These are phyloP conservation scores for Trametes cubensis DNA, from an alignment of 768 basidiomycete genomes.

Conservation along the genomic window DNA sequence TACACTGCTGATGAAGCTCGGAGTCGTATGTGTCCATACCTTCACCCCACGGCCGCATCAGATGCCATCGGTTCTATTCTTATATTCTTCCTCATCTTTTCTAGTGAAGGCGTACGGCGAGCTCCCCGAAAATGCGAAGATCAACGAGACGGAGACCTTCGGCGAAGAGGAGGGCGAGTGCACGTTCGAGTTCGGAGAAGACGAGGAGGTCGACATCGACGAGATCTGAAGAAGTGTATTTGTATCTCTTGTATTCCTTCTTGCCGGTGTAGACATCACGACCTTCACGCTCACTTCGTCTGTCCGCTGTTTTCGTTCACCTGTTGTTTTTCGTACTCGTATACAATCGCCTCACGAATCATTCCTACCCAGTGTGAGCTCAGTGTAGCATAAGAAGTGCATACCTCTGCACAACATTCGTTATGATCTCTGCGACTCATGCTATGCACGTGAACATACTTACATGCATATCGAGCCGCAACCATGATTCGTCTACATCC, in stretches of 20 bases:
- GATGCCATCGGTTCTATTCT: neutral
- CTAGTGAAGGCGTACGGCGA: slow-evolving; percentile 97
- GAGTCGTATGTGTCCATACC: slow-evolving; percentile 52
- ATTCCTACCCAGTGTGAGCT: no score
- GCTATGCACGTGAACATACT: no score
- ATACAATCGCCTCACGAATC: no score
- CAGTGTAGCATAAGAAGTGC: no score
- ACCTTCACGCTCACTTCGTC: neutral
- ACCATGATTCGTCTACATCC: no score
- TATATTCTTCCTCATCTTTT: neutral
- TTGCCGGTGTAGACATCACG: slow-evolving; percentile 15
- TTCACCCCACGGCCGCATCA: neutral
- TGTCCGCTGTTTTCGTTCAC: neutral
- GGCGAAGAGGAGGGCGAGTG: slow-evolving; percentile 90
- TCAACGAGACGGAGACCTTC: slow-evolving; percentile 94
- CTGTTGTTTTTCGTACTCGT: slow-evolving; percentile 15
- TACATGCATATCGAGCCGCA: no score
- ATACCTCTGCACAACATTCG: no score
- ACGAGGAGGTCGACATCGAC: slow-evolving; percentile 87
- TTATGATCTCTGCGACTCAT: no score
- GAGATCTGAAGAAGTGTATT: slow-evolving; percentile 63
- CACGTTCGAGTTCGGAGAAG: slow-evolving; percentile 88
- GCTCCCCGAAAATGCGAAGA: slow-evolving; percentile 93
- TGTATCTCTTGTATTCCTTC: slow-evolving; percentile 26
- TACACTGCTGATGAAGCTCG: slow-evolving; percentile 96